Base-by-base conservation (phyloP, 495 filamentous ascomycete species). In the Penicillium crystallinum region DNA sequence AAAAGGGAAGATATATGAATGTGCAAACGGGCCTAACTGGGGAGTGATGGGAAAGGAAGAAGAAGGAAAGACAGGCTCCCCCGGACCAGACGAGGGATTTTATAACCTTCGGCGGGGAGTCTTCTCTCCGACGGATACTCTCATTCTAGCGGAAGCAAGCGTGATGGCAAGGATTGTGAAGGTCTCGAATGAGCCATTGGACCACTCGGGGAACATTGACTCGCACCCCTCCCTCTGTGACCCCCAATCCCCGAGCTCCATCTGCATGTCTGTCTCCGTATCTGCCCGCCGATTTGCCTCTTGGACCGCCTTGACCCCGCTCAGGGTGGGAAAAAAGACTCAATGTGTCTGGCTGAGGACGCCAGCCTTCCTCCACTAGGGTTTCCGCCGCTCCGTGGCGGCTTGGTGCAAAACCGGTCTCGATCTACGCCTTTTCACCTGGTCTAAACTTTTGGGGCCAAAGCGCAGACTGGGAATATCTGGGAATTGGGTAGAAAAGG, bases 81-180 rank as follows among this genome's bases (percentile, higher is more conserved):
- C 58, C 64, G 58, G 73, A 76, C 67, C 62, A 77, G 56, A 64
- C 70, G 58, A 58, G 63, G 71, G 77, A 68, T 79, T 87, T 83
- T 87, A 87, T 87, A 87, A 67, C 69, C 79, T 65, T 82, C 65
- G 35, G 49, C 75, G 74, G 72, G 67, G 59, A 66, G 71, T 74
- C 66, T 67, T 75, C 70, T 58, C 46, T 71, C 70, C 74, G 68
- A 64, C 63, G 65, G 68, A 64, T 58, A 31, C 36, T 57, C 54
- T 55, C 43, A 53, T 54, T 39, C 49, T 57, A 36, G 53, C 53
- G 59, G 52, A 58, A 38, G 51, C 40, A 51, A 54, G 55, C 52
- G 52, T 39, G 48, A 58, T 39, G 39, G 57, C 51, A 60, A 62
- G 55, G 62, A 45, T 27, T 65, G 58, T 54, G 56, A 56, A 50